A percentile compares a stretch with the other conserved stretches of the same genome.
Evolutionary conservation across 192 early-diverging fungal species (phyloP).

Genomic region (Coemansia sp.): DNA sequence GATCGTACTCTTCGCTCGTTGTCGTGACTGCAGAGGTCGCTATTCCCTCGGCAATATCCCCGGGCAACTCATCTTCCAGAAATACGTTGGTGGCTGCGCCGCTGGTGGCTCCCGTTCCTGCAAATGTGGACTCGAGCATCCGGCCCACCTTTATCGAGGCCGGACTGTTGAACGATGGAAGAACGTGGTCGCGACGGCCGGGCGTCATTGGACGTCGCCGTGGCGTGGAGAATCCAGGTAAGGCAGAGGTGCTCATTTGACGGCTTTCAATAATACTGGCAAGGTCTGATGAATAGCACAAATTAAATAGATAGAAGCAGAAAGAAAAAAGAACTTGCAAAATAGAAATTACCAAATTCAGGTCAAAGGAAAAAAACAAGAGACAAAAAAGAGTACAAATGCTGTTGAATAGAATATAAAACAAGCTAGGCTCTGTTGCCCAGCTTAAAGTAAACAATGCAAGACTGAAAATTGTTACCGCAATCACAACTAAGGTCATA

Average conservation of each 20-base stretch:
- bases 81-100: background rate
- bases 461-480: background rate
- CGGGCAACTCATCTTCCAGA: constrained; percentile 36
- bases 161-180: constrained; percentile 51
- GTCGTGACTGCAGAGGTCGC: constrained; percentile 19
- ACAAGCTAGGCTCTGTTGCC: background rate
- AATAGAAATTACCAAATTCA: background rate
- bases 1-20: constrained; percentile 48
- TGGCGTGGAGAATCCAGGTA: constrained; percentile 37
- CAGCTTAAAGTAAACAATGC: background rate
- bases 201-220: constrained; percentile 49
- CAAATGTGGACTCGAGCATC: constrained; percentile 36
- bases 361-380: background rate
- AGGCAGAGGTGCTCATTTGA: constrained; percentile 1
- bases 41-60: constrained; percentile 26
- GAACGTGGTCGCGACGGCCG: constrained; percentile 42
- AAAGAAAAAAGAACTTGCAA: background rate
- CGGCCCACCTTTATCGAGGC: constrained; percentile 36
- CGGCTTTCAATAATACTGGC: background rate
- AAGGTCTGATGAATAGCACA: background rate
- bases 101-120: background rate
- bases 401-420: background rate
- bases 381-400: background rate
- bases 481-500: no score
- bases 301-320: background rate